A percentile compares a stretch with the other conserved stretches of the same genome.
Conservation (phyloP, 805 yeast species). For the Candida ulmi region DNA sequence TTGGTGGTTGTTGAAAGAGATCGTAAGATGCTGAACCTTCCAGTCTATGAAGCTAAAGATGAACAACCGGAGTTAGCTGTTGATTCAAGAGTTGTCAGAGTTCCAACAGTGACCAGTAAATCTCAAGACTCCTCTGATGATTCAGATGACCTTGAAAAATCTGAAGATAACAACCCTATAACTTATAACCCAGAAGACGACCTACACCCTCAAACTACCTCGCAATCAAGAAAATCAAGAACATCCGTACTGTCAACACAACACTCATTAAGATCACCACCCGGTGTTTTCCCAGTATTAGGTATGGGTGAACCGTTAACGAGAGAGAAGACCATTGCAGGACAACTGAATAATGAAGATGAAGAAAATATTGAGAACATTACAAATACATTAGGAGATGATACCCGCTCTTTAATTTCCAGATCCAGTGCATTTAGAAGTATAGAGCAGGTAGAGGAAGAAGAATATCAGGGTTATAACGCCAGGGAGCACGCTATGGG, state of each 20-base stretch:
- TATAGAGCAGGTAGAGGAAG: constrained; percentile 22
- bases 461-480: constrained; percentile 26
- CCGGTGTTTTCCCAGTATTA: constrained; percentile 73
- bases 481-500: constrained; percentile 30
- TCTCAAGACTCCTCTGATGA: not conserved
- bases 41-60: constrained; percentile 65
- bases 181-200: constrained; percentile 12
- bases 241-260: not conserved
- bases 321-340: constrained; percentile 55
- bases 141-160: constrained; percentile 5
- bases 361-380: not conserved
- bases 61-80: constrained; percentile 74
- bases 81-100: constrained; percentile 74
- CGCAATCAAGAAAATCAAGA: constrained; percentile 5
- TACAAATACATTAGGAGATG: constrained; percentile 2
- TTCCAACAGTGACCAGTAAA: constrained; percentile 18
- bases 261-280: constrained; percentile 45
- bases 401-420: constrained; percentile 9
- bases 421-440: constrained; percentile 8
- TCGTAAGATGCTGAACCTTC: constrained; percentile 53
- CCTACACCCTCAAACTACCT: constrained; percentile 4
- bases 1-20: constrained; percentile 68
- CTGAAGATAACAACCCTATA: constrained; percentile 11
- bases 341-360: constrained; percentile 9
- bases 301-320: constrained; percentile 68